Base-by-base conservation (phyloP, 495 filamentous ascomycete genomes). In the Oidiodendron maius region DNA sequence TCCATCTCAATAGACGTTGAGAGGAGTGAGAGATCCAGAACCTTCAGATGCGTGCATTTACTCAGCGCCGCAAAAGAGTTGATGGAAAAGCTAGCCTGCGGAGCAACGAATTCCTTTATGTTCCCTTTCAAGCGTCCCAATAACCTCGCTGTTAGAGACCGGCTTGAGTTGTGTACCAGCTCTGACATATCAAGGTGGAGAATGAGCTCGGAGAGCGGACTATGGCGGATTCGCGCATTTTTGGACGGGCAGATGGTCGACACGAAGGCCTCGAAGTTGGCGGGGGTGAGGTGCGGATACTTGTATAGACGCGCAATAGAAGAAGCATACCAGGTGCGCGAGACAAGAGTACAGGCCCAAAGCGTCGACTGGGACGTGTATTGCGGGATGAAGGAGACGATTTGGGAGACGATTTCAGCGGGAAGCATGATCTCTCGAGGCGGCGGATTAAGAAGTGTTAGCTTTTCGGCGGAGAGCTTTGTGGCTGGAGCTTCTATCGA, bases 141-240 rank as follows among this genome's bases (percentile, higher is more conserved):
- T 11, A 89, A 60, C 30, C 83, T 69, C 16, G 84, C 82, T 1
- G 82, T 87, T 18, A 77, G 60, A 43, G 79, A 83, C 48, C 79
- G 78, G 36, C 73, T 75, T 21, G 81, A 74, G 56, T 87, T 78
- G 53, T 89, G 81, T 4, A 86, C 75, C 35, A 88, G 68, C 25
- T 57, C 40, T 20, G 69, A 68, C 60, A 89, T 72, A 56, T 86
- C 71, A 5, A 89, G 68, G 5, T 53, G 53, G 15, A 68, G 69
- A 1, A 89, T 75, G 15, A 86, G 56, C 16, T 63, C 64, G 0
- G 79, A 72, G 16, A 87, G 65, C 22, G 76, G 68, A 34, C 66
- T 65, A 23, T 70, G 73, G 44, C 74, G 76, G 22, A 78, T 73
- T 20, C 76, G 72, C 6, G 71, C 64, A 50, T 75, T 77, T 39